A percentile compares a stretch with the other conserved stretches of the same genome.
Conservation (phyloP, 805 yeast species). For the Yarrowia osloensis region DNA sequence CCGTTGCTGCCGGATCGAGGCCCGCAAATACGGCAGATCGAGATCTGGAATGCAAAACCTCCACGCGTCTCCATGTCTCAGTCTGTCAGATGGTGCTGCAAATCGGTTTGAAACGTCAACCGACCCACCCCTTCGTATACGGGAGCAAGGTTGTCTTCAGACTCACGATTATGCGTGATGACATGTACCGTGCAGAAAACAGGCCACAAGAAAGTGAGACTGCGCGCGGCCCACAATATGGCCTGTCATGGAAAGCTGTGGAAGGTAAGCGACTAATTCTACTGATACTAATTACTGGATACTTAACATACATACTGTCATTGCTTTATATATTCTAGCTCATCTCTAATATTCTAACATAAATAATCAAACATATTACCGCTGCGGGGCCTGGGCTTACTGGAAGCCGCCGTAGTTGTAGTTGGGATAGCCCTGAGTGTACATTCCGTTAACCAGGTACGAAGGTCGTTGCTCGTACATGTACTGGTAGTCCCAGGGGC, state of each 20-base stretch:
- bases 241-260: neutral
- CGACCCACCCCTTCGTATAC: neutral
- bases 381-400: neutral
- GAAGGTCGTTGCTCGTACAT: slow-evolving; percentile 29
- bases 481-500: slow-evolving; percentile 29
- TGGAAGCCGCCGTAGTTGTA: slow-evolving; percentile 30
- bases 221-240: neutral
- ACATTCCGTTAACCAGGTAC: slow-evolving; percentile 27
- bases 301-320: slow-evolving; percentile 1
- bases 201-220: neutral
- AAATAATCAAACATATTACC: slow-evolving; percentile 26
- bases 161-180: neutral
- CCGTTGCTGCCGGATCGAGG: neutral
- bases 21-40: neutral
- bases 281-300: too few relatives aligned
- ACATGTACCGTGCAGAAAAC: neutral
- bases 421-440: slow-evolving; percentile 28
- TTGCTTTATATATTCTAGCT: slow-evolving; percentile 28
- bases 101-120: neutral
- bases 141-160: slow-evolving; percentile 8
- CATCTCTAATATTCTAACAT: slow-evolving; percentile 30
- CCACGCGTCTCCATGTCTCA: neutral
- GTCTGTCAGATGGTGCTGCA: neutral
- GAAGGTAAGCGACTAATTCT: too few relatives aligned
- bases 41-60: neutral